Base-by-base conservation (phyloP, 768 basidiomycete species). In the Suillus luteus region DNA sequence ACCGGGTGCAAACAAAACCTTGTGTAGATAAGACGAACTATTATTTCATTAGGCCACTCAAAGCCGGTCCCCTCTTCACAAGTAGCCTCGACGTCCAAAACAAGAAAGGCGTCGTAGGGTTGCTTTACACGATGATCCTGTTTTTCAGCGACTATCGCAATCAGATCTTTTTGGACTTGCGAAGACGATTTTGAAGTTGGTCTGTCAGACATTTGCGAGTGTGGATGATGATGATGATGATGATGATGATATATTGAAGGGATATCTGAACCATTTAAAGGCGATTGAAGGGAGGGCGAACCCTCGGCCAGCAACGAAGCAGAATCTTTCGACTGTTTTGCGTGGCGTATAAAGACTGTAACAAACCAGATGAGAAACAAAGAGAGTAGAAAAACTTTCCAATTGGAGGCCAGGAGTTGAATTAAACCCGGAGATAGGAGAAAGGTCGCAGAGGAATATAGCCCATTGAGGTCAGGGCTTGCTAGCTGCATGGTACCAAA, bases 1-100 rank as follows among this genome's bases (percentile, higher is more conserved):
- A 63, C 27, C 27, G 24, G 46, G 48, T 58, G 60, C 33, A 10
- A 55, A 46, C 43, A 55, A 51, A 43, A 40, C 15, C 59, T 17
- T 37, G 11, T 43, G 59, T 66, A 33, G 63, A 60, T 57, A 54
- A 64, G 52, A 83, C 89, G 71, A 73, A 93, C 96, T 66, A 99
- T 97, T 62, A 99, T 95, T 78, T 99, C 96, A 76, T 97, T 97
- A 2, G 96, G 92, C 77, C 88, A 96, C 61, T 89, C 85, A 67
- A 94, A 92, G 19, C 76, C 74, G 40, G 86, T 82, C 43, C 89
- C 90, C 68, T 74, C 75, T 51, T 83, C 72, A 69, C 94, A 96
- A 2, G 94, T 96, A 14, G 88, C 94, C 73, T 96, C 94, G 59
- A 96, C 89, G 69, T 98, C 96, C 62, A 96, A 81, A 41, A 97